Conservation (phyloP, 495 filamentous ascomycete species). For the Hyaloscypha variabilis region DNA sequence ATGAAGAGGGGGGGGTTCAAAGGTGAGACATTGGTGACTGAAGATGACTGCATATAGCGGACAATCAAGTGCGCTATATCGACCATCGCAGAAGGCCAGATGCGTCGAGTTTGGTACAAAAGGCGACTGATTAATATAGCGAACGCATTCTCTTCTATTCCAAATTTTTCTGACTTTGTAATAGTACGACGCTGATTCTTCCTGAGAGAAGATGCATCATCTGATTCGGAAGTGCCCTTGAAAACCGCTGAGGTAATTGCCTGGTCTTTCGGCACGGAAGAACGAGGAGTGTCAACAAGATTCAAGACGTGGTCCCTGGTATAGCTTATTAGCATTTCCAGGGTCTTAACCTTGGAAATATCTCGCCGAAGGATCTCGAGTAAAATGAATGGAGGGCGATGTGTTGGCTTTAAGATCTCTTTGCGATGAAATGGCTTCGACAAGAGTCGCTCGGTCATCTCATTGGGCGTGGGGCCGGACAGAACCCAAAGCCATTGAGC, state of each 20-base stretch:
- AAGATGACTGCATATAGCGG: slow-evolving; percentile 7
- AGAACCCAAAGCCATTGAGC: slow-evolving; percentile 28
- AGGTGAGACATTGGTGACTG: neutral
- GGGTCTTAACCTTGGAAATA: slow-evolving; percentile 12
- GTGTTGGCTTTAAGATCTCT: too few relatives aligned
- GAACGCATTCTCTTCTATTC: neutral
- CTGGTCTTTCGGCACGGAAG: neutral
- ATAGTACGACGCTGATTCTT: neutral
- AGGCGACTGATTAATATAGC: slow-evolving; percentile 18
- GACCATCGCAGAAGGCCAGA: slow-evolving; percentile 29
- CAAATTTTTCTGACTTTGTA: neutral
- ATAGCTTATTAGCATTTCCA: slow-evolving; percentile 20
- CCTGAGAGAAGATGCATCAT: neutral
- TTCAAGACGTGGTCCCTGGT: slow-evolving; percentile 14
- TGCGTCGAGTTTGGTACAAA: slow-evolving; percentile 28
- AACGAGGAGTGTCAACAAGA: neutral
- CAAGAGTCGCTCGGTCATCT: slow-evolving; percentile 22
- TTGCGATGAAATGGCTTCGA: neutral
- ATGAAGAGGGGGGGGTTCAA: slow-evolving; percentile 5
- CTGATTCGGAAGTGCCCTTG: neutral
- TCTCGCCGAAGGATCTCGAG: slow-evolving; percentile 23
- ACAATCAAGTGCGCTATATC: slow-evolving; percentile 19
- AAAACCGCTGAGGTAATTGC: neutral
- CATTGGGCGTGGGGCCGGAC: slow-evolving; percentile 9
- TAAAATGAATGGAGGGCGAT: slow-evolving; percentile 25